A percentile compares a stretch with the other conserved stretches of the same genome.
Conservation (phyloP, 2,329 filamentous ascomycete genomes). For the Rhinocladiella mackenziei region DNA sequence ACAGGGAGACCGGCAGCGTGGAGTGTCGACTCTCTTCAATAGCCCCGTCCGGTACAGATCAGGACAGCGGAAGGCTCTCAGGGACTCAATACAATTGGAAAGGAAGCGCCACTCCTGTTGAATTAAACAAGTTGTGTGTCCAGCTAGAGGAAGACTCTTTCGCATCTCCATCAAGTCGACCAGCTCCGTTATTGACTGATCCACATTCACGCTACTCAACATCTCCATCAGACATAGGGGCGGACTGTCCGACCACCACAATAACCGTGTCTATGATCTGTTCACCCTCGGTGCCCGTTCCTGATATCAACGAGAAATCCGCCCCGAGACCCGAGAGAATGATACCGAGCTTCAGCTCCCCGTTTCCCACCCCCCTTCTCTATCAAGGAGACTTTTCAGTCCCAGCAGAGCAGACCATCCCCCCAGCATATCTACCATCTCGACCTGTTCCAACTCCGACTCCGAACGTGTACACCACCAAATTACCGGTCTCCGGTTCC, state of each 20-base stretch:
- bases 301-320: no score
- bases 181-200: slow-evolving; percentile 20
- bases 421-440: not conserved
- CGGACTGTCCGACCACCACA: not conserved
- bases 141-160: slow-evolving; percentile 9
- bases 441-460: not conserved
- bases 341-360: not conserved
- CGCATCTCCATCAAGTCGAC: slow-evolving; percentile 9
- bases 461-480: not conserved
- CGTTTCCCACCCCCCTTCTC: not conserved
- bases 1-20: slow-evolving; percentile 5
- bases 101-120: not conserved
- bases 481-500: slow-evolving; percentile 2
- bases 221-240: slow-evolving; percentile 1
- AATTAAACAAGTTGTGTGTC: not conserved
- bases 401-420: not conserved
- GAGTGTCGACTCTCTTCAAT: slow-evolving; percentile 16
- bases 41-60: not conserved
- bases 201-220: slow-evolving; percentile 16
- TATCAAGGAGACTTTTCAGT: not conserved
- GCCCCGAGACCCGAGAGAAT: no score
- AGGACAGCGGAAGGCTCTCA: not conserved
- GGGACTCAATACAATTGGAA: not conserved
- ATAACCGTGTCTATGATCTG: not conserved
- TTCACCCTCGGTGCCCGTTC: not conserved